Conservation (phyloP, 306 rosid genomes). For the Quercus berberidifolia region DNA sequence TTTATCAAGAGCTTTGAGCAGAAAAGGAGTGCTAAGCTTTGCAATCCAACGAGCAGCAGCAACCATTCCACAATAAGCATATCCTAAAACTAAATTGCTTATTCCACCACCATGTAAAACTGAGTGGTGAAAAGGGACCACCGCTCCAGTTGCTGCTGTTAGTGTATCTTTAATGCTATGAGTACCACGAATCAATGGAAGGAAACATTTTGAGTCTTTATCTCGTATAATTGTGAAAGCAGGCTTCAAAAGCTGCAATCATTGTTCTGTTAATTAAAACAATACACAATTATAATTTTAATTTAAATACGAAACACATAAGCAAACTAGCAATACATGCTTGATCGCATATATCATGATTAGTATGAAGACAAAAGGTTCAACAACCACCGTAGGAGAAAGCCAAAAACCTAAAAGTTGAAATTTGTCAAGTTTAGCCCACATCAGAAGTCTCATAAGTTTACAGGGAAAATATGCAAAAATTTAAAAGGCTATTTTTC, state of each 20-base stretch:
- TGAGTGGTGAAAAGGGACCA: constrained; percentile 91
- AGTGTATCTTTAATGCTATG: constrained; percentile 96
- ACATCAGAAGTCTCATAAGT: neutral
- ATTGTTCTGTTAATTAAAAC: constrained; percentile 11
- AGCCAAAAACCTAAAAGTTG: neutral
- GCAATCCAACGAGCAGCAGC: constrained; percentile 99
- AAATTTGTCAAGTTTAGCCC: neutral
- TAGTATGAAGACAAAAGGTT: neutral
- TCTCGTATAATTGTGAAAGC: constrained; percentile 85
- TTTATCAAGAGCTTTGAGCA: constrained; percentile 50
- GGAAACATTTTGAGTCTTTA: constrained; percentile 35
- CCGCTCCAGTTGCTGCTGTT: constrained; percentile 95
- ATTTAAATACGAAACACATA: neutral
- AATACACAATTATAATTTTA: constrained; percentile 1
- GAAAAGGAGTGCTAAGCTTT: constrained; percentile 80
- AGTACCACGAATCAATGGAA: constrained; percentile 17
- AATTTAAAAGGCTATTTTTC: neutral
- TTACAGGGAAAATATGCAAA: neutral
- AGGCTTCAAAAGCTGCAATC: constrained; percentile 86
- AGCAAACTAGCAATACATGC: neutral
- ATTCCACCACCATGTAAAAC: constrained; percentile 91
- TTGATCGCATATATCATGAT: neutral
- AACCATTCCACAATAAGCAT: constrained; percentile 52
- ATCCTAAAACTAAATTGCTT: constrained; percentile 87
- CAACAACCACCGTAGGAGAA: neutral